Conservation (phyloP, 306 rosid species). For the Castanea sativa region DNA sequence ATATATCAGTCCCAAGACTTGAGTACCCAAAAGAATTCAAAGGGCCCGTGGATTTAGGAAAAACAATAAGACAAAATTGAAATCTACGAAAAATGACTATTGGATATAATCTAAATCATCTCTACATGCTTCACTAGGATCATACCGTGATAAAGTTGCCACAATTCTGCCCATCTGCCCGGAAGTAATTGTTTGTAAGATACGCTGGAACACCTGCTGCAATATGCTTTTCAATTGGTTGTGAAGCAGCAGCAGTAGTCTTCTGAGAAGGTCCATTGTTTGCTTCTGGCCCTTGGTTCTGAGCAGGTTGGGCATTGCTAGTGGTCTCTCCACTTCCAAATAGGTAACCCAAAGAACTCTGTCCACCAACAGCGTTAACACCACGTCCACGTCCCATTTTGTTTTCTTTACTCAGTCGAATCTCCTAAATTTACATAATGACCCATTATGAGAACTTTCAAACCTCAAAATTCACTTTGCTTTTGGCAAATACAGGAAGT, state of each 20-base stretch:
- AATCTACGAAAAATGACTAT: neutral
- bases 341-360: conserved; percentile 81
- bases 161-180: conserved; percentile 88
- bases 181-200: conserved; percentile 67
- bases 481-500: neutral
- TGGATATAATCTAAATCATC: neutral
- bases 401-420: conserved; percentile 1
- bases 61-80: too few species aligned
- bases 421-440: conserved; percentile 2
- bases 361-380: conserved; percentile 77
- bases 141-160: conserved; percentile 90
- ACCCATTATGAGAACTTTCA: neutral
- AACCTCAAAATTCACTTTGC: neutral
- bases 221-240: conserved; percentile 38
- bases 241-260: conserved; percentile 25
- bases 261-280: conserved; percentile 26
- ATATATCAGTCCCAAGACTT: neutral
- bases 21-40: neutral
- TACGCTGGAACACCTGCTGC: conserved; percentile 73
- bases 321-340: conserved; percentile 64
- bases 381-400: conserved; percentile 93
- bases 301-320: conserved; percentile 26
- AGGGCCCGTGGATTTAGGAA: neutral
- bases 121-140: neutral
- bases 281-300: conserved; percentile 19